Evolutionary conservation across 2,329 filamentous ascomycete species (phyloP).

Genomic region (Botrytis hyacinthi): DNA sequence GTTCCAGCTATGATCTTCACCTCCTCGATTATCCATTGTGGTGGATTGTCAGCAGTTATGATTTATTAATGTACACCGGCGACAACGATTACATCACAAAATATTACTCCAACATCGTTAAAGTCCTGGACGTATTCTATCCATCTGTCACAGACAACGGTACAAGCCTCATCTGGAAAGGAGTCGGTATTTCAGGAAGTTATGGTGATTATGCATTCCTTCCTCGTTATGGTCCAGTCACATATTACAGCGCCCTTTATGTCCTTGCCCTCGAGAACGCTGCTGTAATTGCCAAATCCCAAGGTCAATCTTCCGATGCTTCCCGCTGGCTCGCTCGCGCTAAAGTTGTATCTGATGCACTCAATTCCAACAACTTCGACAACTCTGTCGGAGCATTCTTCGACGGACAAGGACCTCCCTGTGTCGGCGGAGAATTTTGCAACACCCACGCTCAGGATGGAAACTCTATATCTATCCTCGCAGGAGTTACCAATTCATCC

Average conservation of each 20-base stretch:
- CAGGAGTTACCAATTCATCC: constrained; percentile 38
- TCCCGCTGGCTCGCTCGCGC: constrained; percentile 44
- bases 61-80: constrained; percentile 51
- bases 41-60: constrained; percentile 51
- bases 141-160: constrained; percentile 42
- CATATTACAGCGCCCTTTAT: constrained; percentile 54
- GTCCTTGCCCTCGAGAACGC: constrained; percentile 47
- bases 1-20: constrained; percentile 46
- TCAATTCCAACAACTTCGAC: constrained; percentile 44
- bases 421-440: constrained; percentile 29
- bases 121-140: constrained; percentile 48
- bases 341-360: constrained; percentile 38
- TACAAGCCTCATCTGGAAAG: constrained; percentile 46
- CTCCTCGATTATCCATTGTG: constrained; percentile 54
- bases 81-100: constrained; percentile 43
- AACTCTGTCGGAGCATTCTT: constrained; percentile 45
- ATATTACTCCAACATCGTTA: constrained; percentile 45
- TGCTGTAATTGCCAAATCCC: constrained; percentile 43
- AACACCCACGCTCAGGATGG: constrained; percentile 49
- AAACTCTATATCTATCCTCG: constrained; percentile 49
- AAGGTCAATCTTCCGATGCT: constrained; percentile 40
- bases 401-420: constrained; percentile 40
- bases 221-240: constrained; percentile 47
- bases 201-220: constrained; percentile 55
- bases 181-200: constrained; percentile 36